Base-by-base conservation (phyloP, 1,284 basidiomycete species). In the Apiotrichum gamsii region DNA sequence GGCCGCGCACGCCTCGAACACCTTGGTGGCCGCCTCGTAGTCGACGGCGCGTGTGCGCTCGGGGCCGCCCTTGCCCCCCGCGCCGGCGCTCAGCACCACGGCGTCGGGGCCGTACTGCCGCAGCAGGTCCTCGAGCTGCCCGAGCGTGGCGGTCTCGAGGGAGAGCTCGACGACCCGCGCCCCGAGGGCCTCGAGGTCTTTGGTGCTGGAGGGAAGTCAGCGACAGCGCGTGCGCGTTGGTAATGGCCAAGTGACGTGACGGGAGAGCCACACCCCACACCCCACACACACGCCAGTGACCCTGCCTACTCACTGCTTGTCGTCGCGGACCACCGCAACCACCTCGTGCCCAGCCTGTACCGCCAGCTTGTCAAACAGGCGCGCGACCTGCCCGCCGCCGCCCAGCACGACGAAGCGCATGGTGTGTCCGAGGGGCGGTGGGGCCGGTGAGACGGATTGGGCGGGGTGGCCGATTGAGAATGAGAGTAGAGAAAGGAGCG, bases 21-120 rank as follows among this genome's bases (percentile, higher is more conserved):
- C 78, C 66, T 85, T 85, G 45, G 85, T 58, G 0, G 84, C 83
- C 3, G 82, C 84, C 42, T 82, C 78, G 59, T 81, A 80, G 64
- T 87, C 85, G 10, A 87, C 84, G 20, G 75, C 76, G 55, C 78
- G 78, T 1, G 81, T 84, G 28, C 84, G 70, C 49, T 83, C 82
- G 10, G 75, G 68, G 0, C 79, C 57, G 8, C 82, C 83, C 58
- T 82, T 82, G 0, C 82, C 82, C 0, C 83, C 84, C 0, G 84
- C 81, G 2, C 85, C 85, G 1, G 82, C 82, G 18, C 78, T 72
- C 60, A 83, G 86, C 54, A 84, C 76, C 14, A 87, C 79, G 19
- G 80, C 74, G 49, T 74, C 65, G 6, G 74, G 72, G 38, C 78
- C 71, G n/a, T 74, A 65, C 3, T 74, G 75, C 21, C 72, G 56